Percentiles rank a stretch among this genome's conserved stretches.
Conservation (phyloP, 768 basidiomycete genomes). For the Austroboletus festivus region DNA sequence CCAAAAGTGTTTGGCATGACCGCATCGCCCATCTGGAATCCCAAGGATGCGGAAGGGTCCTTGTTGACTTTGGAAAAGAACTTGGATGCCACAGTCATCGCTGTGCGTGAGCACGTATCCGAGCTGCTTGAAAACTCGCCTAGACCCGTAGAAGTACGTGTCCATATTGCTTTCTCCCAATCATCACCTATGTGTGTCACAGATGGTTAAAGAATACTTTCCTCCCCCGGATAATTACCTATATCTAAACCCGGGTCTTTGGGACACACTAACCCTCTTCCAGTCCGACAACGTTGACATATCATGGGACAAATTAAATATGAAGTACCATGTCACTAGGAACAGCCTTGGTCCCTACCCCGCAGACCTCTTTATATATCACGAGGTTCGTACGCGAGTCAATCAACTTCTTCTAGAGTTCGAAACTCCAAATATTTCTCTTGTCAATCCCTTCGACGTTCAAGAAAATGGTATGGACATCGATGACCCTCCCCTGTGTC, state of each 20-base stretch:
- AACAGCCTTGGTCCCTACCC: slow-evolving; percentile 69
- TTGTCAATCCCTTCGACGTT: slow-evolving; percentile 13
- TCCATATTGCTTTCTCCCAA: neutral
- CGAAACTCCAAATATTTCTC: slow-evolving; percentile 17
- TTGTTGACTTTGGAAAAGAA: slow-evolving; percentile 64
- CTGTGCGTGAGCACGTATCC: slow-evolving; percentile 64
- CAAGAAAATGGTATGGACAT: slow-evolving; percentile 28
- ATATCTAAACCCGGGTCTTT: slow-evolving; percentile 56
- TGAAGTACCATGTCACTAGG: slow-evolving; percentile 59
- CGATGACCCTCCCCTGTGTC: slow-evolving; percentile 19
- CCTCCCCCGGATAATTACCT: slow-evolving; percentile 49
- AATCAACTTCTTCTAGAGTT: slow-evolving; percentile 36
- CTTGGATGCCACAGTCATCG: slow-evolving; percentile 69
- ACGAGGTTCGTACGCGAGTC: slow-evolving; percentile 54
- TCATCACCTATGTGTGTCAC: neutral
- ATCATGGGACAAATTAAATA: slow-evolving; percentile 57
- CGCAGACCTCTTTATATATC: slow-evolving; percentile 68
- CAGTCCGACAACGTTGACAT: slow-evolving; percentile 40
- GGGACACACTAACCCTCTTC: slow-evolving; percentile 47
- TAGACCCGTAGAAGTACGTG: slow-evolving; percentile 60
- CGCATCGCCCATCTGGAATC: slow-evolving; percentile 85
- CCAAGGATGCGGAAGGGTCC: slow-evolving; percentile 62
- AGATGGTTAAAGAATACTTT: slow-evolving; percentile 60
- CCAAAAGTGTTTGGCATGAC: slow-evolving; percentile 94
- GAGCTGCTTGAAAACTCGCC: slow-evolving; percentile 65